Conservation (phyloP, 1,284 basidiomycete genomes). For the Moniliella sp. region DNA sequence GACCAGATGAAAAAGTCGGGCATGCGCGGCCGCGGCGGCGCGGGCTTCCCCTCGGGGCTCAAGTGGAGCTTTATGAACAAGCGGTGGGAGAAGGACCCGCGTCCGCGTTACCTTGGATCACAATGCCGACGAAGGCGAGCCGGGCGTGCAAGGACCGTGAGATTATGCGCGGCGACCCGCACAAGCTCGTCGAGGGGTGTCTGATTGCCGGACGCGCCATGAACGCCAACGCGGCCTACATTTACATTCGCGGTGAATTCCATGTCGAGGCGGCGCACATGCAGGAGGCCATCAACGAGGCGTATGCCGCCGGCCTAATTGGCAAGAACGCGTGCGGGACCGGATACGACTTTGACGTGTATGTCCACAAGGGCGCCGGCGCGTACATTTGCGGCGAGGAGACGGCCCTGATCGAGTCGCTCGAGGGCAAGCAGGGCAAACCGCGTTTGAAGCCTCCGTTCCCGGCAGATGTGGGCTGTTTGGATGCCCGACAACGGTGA, state of each 20-base stretch:
- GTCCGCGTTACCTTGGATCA: conserved; percentile 88
- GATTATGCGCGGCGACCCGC: conserved; percentile 88
- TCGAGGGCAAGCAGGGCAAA: conserved; percentile 94
- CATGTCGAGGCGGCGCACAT: conserved; percentile 80
- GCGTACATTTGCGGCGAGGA: conserved; percentile 98
- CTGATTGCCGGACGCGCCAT: conserved; percentile 84
- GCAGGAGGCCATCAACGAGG: conserved; percentile 81
- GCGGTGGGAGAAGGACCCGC: conserved; percentile 80
- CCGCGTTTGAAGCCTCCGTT: conserved; percentile 93
- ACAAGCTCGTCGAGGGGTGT: conserved; percentile 93
- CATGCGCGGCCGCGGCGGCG: conserved; percentile 80
- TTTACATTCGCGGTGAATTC: conserved; percentile 96
- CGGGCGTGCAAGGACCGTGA: conserved; percentile 97
- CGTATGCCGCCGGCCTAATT: conserved; percentile 72
- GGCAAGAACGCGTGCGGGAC: conserved; percentile 79
- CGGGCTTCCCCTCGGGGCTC: conserved; percentile 84
- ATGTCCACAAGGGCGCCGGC: conserved; percentile 85
- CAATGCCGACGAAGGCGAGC: conserved; percentile 95
- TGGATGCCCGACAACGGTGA: conserved; percentile 86
- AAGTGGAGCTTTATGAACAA: conserved; percentile 99
- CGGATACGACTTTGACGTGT: conserved; percentile 85
- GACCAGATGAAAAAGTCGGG: conserved; percentile 87
- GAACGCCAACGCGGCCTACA: conserved; percentile 94
- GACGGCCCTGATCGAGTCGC: conserved; percentile 82
- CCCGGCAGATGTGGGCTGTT: conserved; percentile 89